A percentile compares a stretch with the other conserved stretches of the same genome.
These are phyloP conservation scores for Amanita brunnescens DNA, from an alignment of 768 basidiomycete genomes.

Conservation along the genomic window DNA sequence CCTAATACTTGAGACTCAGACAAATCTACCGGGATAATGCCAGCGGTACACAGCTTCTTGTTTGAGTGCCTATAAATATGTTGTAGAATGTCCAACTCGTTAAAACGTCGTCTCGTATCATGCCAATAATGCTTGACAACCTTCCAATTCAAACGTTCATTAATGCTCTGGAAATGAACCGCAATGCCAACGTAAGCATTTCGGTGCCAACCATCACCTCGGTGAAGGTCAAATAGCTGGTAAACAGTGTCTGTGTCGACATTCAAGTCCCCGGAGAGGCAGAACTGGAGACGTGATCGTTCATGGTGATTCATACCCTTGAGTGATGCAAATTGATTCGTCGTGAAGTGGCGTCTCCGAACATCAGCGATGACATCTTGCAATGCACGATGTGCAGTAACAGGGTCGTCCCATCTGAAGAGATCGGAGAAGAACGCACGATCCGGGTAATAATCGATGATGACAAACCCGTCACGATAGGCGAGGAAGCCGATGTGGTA, in stretches of 20 bases:
- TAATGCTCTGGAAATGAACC: neutral
- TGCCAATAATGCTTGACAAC: neutral
- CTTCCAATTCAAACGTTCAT: neutral
- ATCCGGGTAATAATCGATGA: conserved; percentile 1
- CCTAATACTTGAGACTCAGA: neutral
- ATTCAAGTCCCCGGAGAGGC: too few relatives aligned
- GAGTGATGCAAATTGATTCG: neutral
- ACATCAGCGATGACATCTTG: neutral
- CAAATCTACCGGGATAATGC: neutral
- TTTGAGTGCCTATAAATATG: neutral
- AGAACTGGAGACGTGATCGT: neutral
- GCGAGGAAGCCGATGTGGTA: neutral
- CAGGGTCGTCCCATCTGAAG: neutral
- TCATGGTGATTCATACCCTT: neutral
- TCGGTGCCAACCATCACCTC: too few relatives aligned
- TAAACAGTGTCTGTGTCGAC: too few relatives aligned
- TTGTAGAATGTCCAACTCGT: neutral
- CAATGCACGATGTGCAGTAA: neutral
- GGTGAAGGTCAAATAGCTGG: too few relatives aligned
- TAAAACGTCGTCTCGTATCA: neutral
- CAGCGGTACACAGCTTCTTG: neutral
- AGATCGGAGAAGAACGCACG: neutral
- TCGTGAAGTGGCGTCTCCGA: neutral
- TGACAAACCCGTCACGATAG: neutral
- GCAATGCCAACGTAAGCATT: too few relatives aligned